phyloP scores from a whole-genome alignment of 2,329 filamentous ascomycete species.

The Amauroascus niger region DNA sequence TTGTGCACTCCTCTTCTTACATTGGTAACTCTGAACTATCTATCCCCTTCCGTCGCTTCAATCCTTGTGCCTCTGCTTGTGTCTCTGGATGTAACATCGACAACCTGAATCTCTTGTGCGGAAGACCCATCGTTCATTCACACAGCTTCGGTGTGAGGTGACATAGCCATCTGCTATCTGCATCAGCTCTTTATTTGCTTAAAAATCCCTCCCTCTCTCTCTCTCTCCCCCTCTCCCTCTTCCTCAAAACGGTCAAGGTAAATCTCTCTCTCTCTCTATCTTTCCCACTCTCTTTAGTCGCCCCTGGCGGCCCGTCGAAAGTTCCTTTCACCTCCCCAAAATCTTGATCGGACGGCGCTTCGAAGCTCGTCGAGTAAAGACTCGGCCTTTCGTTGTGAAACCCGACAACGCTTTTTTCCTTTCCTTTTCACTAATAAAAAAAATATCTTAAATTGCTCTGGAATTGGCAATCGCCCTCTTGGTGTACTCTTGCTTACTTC shows the following conservation, averaged over 20 bases:
- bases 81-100: conserved; percentile 5
- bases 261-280: background rate
- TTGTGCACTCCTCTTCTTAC: background rate
- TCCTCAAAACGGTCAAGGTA: too few relatives aligned
- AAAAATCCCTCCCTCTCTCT: background rate
- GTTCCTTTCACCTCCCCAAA: background rate
- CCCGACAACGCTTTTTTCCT: background rate
- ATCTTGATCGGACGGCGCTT: background rate
- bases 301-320: background rate
- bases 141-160: background rate
- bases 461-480: background rate
- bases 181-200: background rate
- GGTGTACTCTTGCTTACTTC: background rate
- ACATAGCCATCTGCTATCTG: background rate
- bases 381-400: too few relatives aligned
- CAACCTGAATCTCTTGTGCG: background rate
- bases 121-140: background rate
- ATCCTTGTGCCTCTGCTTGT: background rate
- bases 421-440: background rate
- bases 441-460: background rate
- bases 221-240: background rate
- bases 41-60: background rate
- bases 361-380: too few relatives aligned
- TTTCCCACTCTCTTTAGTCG: too few relatives aligned
- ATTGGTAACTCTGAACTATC: background rate